phyloP scores from a whole-genome alignment of 2,329 filamentous ascomycete species.

The Juglanconis sp. region DNA sequence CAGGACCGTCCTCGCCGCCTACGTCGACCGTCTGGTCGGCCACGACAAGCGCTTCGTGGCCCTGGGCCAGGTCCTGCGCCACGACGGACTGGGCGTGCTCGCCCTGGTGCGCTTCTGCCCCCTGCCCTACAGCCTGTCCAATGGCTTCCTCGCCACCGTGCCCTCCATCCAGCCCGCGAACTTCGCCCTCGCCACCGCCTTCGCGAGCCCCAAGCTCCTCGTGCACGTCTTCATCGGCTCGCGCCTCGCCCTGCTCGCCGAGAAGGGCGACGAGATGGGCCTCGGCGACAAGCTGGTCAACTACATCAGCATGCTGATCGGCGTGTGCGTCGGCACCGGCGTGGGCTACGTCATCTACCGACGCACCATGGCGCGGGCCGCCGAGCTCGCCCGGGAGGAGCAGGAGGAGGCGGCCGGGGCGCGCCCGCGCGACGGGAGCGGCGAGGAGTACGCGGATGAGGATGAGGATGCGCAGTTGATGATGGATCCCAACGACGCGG shows the following conservation, averaged over 20 bases:
- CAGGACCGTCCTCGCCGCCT: slow-evolving; percentile 71
- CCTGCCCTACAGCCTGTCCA: slow-evolving; percentile 86
- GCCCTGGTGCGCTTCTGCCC: slow-evolving; percentile 92
- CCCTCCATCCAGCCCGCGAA: slow-evolving; percentile 75
- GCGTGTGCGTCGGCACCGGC: slow-evolving; percentile 65
- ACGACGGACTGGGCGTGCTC: slow-evolving; percentile 84
- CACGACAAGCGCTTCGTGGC: slow-evolving; percentile 85
- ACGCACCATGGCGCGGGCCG: slow-evolving; percentile 61
- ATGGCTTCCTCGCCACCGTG: slow-evolving; percentile 91
- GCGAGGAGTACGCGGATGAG: slow-evolving; percentile 31
- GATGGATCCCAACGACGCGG: slow-evolving; percentile 39
- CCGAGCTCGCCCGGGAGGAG: slow-evolving; percentile 51
- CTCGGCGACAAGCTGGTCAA: slow-evolving; percentile 74
- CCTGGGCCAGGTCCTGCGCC: slow-evolving; percentile 79
- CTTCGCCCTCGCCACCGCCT: slow-evolving; percentile 78
- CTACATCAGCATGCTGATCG: slow-evolving; percentile 75
- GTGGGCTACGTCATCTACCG: slow-evolving; percentile 86
- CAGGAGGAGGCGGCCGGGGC: slow-evolving; percentile 26
- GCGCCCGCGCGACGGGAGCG: slow-evolving; percentile 6
- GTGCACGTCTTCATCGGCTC: slow-evolving; percentile 91
- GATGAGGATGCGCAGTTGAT: slow-evolving; percentile 24
- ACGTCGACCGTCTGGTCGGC: slow-evolving; percentile 78
- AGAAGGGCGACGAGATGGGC: slow-evolving; percentile 80
- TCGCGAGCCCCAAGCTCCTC: slow-evolving; percentile 77
- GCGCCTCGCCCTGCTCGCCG: slow-evolving; percentile 77